Evolutionary conservation across 768 basidiomycete genomes (phyloP).

Genomic region (Albatrellus ellisii): DNA sequence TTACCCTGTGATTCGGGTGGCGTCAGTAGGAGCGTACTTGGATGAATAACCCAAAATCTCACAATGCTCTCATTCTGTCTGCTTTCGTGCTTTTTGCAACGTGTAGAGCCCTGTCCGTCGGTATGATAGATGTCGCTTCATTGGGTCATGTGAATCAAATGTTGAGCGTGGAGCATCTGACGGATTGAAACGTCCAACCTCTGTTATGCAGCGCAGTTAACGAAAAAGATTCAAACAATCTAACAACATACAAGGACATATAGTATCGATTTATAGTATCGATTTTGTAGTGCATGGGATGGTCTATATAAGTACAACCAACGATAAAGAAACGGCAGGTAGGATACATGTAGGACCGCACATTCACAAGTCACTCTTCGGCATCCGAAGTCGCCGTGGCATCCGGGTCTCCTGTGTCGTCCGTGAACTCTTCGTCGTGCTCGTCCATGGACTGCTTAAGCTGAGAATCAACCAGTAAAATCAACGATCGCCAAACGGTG

Average conservation of each 20-base stretch:
- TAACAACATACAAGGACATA: too few species aligned
- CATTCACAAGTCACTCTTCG: conserved; percentile 5
- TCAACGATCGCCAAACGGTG: too few species aligned
- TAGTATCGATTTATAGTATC: too few species aligned
- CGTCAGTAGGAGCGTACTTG: neutral
- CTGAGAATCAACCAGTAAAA: conserved; percentile 21
- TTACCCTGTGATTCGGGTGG: too few species aligned
- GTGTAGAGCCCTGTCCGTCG: neutral
- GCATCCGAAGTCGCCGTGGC: conserved; percentile 8
- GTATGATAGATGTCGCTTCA: too few species aligned
- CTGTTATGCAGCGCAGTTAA: too few species aligned
- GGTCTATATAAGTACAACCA: too few species aligned
- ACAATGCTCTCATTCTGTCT: neutral
- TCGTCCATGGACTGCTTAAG: conserved; percentile 74
- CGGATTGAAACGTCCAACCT: too few species aligned
- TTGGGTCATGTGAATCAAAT: too few species aligned
- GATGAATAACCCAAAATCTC: neutral
- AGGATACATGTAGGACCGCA: neutral
- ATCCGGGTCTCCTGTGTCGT: conserved; percentile 11
- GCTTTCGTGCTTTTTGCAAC: neutral
- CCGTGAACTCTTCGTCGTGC: conserved; percentile 16
- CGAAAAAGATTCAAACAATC: too few species aligned
- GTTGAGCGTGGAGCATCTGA: too few species aligned
- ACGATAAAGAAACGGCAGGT: neutral
- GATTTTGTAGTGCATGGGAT: too few species aligned